Conservation (phyloP, 495 filamentous ascomycete genomes). For the Tuber magnatum region DNA sequence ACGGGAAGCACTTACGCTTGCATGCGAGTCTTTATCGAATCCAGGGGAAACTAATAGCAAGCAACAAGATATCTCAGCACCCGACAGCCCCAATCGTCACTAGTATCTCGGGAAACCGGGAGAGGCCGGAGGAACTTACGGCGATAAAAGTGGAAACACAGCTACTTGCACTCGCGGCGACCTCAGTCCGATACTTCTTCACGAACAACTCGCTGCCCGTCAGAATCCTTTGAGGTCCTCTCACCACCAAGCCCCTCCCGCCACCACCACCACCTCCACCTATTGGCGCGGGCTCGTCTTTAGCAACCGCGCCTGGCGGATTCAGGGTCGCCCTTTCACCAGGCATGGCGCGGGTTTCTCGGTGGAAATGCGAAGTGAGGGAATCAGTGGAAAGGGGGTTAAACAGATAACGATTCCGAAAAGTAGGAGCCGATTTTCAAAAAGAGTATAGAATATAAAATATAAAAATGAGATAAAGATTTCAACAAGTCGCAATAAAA, state of each 20-base stretch:
- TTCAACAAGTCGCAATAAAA: conserved; percentile 5
- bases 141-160: conserved; percentile 65
- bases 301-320: conserved; percentile 14
- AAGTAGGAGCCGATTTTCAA: not conserved
- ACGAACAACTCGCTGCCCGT: conserved; percentile 49
- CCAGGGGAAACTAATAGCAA: conserved; percentile 60
- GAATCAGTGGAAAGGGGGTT: not conserved
- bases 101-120: not conserved
- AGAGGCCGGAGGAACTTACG: conserved; percentile 42
- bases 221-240: conserved; percentile 24
- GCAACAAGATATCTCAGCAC: conserved; percentile 6
- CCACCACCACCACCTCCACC: conserved; percentile 3
- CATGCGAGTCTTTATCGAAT: conserved; percentile 81
- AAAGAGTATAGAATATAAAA: conserved; percentile 2
- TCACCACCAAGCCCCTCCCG: conserved; percentile 7
- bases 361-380: not conserved
- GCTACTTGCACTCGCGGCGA: conserved; percentile 66
- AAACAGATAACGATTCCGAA: not conserved
- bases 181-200: conserved; percentile 71
- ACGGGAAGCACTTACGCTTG: conserved; percentile 51
- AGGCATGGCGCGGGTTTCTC: conserved; percentile 4
- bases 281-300: conserved; percentile 7
- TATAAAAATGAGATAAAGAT: conserved; percentile 2
- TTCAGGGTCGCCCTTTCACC: conserved; percentile 4
- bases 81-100: not conserved